Evolutionary conservation across 2,329 filamentous ascomycete genomes (phyloP).

Genomic region (Cryphonectria japonica): DNA sequence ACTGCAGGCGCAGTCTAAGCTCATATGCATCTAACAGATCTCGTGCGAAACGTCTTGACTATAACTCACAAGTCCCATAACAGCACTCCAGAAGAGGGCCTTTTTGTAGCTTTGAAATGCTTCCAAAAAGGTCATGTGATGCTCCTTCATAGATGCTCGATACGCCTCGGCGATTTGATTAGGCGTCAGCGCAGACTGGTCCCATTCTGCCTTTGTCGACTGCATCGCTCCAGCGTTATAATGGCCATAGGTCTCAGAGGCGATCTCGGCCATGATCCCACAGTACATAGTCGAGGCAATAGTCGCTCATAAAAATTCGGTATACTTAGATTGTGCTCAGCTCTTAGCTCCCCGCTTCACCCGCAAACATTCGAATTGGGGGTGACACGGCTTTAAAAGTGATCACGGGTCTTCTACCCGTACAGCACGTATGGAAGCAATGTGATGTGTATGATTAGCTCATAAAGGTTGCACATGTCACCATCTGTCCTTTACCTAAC

Average conservation of each 20-base stretch:
- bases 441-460: not conserved
- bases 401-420: not conserved
- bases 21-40: not conserved
- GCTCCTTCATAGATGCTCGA: slow-evolving; percentile 10
- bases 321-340: not conserved
- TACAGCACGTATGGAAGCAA: not conserved
- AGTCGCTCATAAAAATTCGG: not conserved
- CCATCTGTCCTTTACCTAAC: not conserved
- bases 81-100: slow-evolving; percentile 37
- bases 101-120: slow-evolving; percentile 4
- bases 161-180: slow-evolving; percentile 15
- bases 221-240: not conserved
- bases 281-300: not conserved
- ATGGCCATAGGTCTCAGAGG: not conserved
- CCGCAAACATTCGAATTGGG: not conserved
- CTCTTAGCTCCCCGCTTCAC: not conserved
- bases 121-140: slow-evolving; percentile 7
- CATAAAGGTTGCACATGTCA: not conserved
- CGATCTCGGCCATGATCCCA: not conserved
- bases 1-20: not conserved
- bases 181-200: not conserved
- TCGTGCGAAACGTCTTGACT: not conserved
- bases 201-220: not conserved
- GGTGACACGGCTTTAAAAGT: not conserved
- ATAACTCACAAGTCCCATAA: slow-evolving; percentile 31